Evolutionary conservation across 1,284 basidiomycete genomes (phyloP).

Genomic region (Ustilago curta): DNA sequence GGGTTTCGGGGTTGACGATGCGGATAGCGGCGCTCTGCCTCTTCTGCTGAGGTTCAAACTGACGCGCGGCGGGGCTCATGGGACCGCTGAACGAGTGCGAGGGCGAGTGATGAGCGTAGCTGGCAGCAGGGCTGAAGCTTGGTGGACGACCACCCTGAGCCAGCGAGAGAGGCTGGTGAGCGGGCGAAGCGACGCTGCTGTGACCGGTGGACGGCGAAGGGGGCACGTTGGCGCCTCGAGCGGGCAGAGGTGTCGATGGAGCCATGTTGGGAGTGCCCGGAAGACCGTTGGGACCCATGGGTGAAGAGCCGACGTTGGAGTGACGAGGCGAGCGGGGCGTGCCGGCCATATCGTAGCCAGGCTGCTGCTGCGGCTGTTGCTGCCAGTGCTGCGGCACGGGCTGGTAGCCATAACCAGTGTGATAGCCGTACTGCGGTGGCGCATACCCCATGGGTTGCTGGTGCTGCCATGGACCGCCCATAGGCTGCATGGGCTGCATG

Average conservation of each 20-base stretch:
- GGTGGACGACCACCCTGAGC: constrained; percentile 44
- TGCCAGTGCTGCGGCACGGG: constrained; percentile 52
- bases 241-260: constrained; percentile 47
- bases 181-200: constrained; percentile 52
- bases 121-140: constrained; percentile 43
- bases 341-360: constrained; percentile 57
- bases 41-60: constrained; percentile 67
- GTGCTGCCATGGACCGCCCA: constrained; percentile 56
- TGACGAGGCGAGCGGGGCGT: constrained; percentile 62
- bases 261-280: constrained; percentile 56
- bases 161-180: constrained; percentile 50
- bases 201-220: constrained; percentile 50
- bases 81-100: constrained; percentile 63
- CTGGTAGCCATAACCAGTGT: constrained; percentile 59
- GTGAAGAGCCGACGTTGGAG: constrained; percentile 56
- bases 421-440: constrained; percentile 56
- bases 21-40: constrained; percentile 65
- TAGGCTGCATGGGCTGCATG: constrained; percentile 62
- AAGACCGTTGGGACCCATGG: constrained; percentile 58
- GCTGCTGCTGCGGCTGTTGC: constrained; percentile 33
- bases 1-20: constrained; percentile 69
- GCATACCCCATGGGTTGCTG: constrained; percentile 53
- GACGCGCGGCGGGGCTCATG: constrained; percentile 67
- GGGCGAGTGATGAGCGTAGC: constrained; percentile 55
- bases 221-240: constrained; percentile 44